Percentiles rank a stretch among this genome's conserved stretches.
These are phyloP conservation scores for Exidia glandulosa DNA, from an alignment of 768 basidiomycete genomes.

Conservation along the genomic window DNA sequence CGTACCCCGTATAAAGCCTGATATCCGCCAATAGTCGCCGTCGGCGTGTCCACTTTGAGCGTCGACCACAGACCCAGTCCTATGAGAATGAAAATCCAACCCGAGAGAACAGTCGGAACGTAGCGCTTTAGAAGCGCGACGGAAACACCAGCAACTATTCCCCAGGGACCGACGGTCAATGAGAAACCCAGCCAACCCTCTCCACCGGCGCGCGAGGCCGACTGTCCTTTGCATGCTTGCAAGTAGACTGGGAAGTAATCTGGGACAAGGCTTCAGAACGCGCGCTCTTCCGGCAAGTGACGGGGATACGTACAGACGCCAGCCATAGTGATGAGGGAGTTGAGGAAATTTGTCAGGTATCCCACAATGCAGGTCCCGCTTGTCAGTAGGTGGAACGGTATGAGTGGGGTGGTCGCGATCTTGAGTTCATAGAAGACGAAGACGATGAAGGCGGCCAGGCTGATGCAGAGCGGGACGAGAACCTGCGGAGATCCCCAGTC, in stretches of 20 bases:
- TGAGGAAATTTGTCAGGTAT: background rate
- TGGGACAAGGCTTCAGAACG: no score
- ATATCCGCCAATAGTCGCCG: no score
- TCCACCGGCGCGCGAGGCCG: slow-evolving; percentile 12
- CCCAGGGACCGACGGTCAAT: slow-evolving; percentile 18
- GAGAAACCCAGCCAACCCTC: slow-evolving; percentile 15
- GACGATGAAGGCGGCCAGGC: no score
- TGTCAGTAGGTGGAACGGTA: background rate
- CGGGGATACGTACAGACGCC: background rate
- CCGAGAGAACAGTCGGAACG: slow-evolving; percentile 14
- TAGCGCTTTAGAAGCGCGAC: slow-evolving; percentile 19
- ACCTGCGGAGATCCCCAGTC: no score
- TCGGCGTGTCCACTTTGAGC: background rate
- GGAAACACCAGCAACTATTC: slow-evolving; percentile 16
- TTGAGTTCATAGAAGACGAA: no score
- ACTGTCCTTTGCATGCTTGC: slow-evolving; percentile 15
- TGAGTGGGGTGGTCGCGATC: background rate
- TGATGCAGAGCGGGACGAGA: no score
- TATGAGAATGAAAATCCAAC: slow-evolving; percentile 28
- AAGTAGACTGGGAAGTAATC: slow-evolving; percentile 23
- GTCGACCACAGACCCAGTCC: slow-evolving; percentile 27
- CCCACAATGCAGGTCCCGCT: background rate
- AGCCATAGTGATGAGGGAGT: background rate
- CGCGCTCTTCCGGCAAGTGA: no score
- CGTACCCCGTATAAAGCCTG: no score